Evolutionary conservation across 2,329 filamentous ascomycete genomes (phyloP).

Genomic region (Pseudogymnoascus verrucosus): DNA sequence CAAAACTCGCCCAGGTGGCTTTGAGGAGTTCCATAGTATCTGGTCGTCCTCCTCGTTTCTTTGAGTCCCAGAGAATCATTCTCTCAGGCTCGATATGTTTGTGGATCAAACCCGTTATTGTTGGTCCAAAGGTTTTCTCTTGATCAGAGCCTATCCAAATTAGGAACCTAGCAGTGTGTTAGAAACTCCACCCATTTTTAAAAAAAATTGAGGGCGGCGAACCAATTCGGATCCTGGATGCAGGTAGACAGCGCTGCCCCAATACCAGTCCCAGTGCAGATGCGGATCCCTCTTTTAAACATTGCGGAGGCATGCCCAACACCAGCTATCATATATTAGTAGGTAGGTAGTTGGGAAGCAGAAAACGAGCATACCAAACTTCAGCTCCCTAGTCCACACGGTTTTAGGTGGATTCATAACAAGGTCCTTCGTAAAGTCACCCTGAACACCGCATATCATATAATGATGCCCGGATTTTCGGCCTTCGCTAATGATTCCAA

Average conservation of each 20-base stretch:
- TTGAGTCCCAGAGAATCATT: conserved; percentile 37
- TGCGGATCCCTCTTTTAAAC: conserved; percentile 35
- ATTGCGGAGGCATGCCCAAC: conserved; percentile 36
- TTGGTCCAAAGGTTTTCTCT: conserved; percentile 35
- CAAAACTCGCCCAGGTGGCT: conserved; percentile 33
- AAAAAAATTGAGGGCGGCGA: conserved; percentile 7
- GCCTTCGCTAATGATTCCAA: conserved; percentile 36
- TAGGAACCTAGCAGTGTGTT: conserved; percentile 28
- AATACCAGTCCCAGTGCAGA: conserved; percentile 36
- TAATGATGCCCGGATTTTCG: conserved; percentile 31
- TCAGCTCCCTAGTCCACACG: conserved; percentile 35
- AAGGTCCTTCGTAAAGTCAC: conserved; percentile 33
- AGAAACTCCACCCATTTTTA: conserved; percentile 5
- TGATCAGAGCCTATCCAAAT: conserved; percentile 37
- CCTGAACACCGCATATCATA: conserved; percentile 37
- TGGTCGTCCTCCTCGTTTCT: conserved; percentile 34
- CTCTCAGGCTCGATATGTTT: conserved; percentile 34
- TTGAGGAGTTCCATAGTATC: conserved; percentile 32
- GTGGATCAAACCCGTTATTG: conserved; percentile 32
- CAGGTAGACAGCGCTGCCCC: conserved; percentile 35
- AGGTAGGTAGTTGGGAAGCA: not conserved
- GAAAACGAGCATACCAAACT: conserved; percentile 29
- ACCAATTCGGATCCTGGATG: conserved; percentile 34
- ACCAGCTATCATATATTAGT: conserved; percentile 28
- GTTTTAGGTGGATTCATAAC: conserved; percentile 33